phyloP scores from a whole-genome alignment of 2,329 filamentous ascomycete species.

The Furcasterigmium sp. region DNA sequence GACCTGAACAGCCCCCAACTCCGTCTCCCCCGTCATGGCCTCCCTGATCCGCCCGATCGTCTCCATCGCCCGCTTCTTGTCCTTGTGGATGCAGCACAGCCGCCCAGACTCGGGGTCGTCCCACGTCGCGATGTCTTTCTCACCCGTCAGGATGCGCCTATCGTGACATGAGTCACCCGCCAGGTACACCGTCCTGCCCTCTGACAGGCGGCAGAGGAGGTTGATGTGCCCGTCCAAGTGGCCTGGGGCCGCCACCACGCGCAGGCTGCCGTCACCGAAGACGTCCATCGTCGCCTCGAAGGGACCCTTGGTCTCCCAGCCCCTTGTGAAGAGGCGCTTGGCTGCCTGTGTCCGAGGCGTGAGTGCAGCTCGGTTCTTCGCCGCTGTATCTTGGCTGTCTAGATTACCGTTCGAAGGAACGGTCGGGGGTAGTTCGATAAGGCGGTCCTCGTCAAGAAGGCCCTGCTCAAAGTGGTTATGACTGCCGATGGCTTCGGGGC shows the following conservation, averaged over 20 bases:
- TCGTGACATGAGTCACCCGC: slow-evolving; percentile 2
- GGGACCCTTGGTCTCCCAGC: neutral
- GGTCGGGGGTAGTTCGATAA: neutral
- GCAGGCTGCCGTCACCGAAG: neutral
- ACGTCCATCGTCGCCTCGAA: neutral
- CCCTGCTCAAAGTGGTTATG: neutral
- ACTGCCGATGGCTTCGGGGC: neutral
- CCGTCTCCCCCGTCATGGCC: neutral
- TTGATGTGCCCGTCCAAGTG: neutral
- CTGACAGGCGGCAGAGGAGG: neutral
- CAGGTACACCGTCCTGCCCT: neutral
- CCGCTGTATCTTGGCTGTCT: too few relatives aligned
- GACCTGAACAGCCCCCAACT: neutral
- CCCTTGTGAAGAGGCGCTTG: too few relatives aligned
- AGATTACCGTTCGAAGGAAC: too few relatives aligned
- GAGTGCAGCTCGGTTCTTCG: too few relatives aligned
- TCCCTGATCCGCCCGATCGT: neutral
- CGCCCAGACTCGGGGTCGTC: neutral
- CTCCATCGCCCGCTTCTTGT: neutral
- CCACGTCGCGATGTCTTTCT: slow-evolving; percentile 1
- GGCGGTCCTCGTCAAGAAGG: neutral
- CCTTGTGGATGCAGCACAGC: slow-evolving; percentile 1
- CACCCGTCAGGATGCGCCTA: neutral
- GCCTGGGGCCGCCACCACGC: neutral
- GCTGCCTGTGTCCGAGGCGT: too few relatives aligned